Evolutionary conservation across 179 eudicot genomes (phyloP).

Genomic region (Heliamphora pulchella): DNA sequence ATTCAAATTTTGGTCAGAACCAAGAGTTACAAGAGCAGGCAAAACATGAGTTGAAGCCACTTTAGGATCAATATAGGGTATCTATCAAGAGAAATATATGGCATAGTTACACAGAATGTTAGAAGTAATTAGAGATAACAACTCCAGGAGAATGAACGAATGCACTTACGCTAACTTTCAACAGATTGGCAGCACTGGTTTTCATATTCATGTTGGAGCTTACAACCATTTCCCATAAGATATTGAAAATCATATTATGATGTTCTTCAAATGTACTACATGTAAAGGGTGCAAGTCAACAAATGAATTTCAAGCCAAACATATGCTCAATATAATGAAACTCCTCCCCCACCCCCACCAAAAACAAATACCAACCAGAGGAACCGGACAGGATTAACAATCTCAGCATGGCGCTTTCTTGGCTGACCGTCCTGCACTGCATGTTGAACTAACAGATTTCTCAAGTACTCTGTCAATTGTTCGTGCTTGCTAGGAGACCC

Average conservation of each 20-base stretch:
- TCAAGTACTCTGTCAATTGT: constrained; percentile 61
- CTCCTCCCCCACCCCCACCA: no score
- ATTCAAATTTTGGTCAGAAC: constrained; percentile 84
- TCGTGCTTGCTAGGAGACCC: constrained; percentile 74
- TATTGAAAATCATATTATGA: constrained; percentile 74
- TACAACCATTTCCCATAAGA: constrained; percentile 97
- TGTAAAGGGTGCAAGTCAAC: constrained; percentile 20
- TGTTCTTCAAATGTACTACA: constrained; percentile 82
- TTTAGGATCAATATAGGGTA: constrained; percentile 86
- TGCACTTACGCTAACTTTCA: constrained; percentile 75
- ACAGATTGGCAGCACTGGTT: constrained; percentile 69
- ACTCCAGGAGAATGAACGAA: constrained; percentile 2
- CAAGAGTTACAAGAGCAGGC: constrained; percentile 97
- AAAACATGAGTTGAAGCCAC: constrained; percentile 80
- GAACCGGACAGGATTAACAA: constrained; percentile 80
- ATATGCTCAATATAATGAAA: constrained; percentile 17
- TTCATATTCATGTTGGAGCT: constrained; percentile 74
- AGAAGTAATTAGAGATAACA: constrained; percentile 2
- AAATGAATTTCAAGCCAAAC: constrained; percentile 3
- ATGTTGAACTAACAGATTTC: constrained; percentile 54
- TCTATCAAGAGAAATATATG: constrained; percentile 35
- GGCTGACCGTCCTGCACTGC: constrained; percentile 43
- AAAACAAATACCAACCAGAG: constrained; percentile 55
- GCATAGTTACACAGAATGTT: not conserved
- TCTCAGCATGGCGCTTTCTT: constrained; percentile 46